Conservation (phyloP, 2,329 filamentous ascomycete species). For the Zasmidium cellare region DNA sequence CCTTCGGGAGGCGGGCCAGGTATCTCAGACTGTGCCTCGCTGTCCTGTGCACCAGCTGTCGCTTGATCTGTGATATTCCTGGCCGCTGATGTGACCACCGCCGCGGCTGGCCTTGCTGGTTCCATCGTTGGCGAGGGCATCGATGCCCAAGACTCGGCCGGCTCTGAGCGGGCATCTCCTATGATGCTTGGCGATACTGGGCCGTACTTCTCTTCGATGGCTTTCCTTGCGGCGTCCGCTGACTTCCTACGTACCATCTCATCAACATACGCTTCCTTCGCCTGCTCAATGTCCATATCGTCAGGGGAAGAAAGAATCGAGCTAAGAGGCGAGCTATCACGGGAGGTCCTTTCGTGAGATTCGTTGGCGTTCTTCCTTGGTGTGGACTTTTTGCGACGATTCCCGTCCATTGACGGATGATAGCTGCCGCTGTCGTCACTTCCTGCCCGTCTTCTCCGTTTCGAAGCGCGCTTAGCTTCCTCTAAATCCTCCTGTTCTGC, state of each 20-base stretch:
- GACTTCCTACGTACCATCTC: constrained; percentile 12
- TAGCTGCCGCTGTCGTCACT: constrained; percentile 8
- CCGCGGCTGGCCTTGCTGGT: neutral
- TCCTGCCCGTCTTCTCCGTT: constrained; percentile 6
- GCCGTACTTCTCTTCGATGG: constrained; percentile 12
- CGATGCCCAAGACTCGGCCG: neutral
- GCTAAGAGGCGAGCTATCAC: constrained; percentile 6
- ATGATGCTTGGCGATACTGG: constrained; percentile 8
- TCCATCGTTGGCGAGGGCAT: constrained; percentile 7
- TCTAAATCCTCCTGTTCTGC: constrained; percentile 5
- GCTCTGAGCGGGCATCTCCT: neutral
- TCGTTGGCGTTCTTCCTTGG: neutral
- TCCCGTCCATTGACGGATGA: neutral
- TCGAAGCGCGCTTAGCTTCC: constrained; percentile 9
- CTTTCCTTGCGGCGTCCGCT: constrained; percentile 5
- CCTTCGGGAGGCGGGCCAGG: constrained; percentile 10
- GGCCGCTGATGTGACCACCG: neutral
- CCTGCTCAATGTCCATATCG: constrained; percentile 7
- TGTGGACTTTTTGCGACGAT: neutral
- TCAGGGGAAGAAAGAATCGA: constrained; percentile 9
- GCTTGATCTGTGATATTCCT: neutral
- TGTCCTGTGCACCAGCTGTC: neutral
- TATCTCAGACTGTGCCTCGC: neutral
- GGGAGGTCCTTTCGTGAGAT: neutral
- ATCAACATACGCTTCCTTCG: constrained; percentile 14